Percentiles rank a stretch among this genome's conserved stretches.
Conservation (phyloP, 2,329 filamentous ascomycete species). For the Thermochaetoides dissita region DNA sequence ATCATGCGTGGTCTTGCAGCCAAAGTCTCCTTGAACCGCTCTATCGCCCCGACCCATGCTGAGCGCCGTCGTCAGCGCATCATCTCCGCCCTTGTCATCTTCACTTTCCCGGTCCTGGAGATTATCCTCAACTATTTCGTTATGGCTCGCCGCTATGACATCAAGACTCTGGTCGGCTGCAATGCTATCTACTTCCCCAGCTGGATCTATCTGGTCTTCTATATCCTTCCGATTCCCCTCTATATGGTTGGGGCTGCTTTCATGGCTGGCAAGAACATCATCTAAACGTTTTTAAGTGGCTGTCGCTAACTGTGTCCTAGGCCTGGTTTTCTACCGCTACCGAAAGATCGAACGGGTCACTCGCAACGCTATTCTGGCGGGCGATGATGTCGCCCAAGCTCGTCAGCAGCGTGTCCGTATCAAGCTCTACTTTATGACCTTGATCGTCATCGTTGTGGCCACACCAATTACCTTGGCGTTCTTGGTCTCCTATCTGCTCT, state of each 20-base stretch:
- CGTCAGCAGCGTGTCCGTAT: constrained; percentile 34
- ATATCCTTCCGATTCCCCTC: constrained; percentile 30
- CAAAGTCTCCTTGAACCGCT: constrained; percentile 33
- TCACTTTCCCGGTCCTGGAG: constrained; percentile 37
- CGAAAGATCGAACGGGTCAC: constrained; percentile 30
- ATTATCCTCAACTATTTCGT: constrained; percentile 33
- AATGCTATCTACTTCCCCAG: constrained; percentile 27
- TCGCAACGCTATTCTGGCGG: constrained; percentile 22
- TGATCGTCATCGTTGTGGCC: constrained; percentile 38
- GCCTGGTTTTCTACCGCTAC: constrained; percentile 34
- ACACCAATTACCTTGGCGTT: constrained; percentile 32
- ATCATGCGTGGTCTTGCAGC: constrained; percentile 40
- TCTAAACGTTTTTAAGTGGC: not conserved
- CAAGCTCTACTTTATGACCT: constrained; percentile 41
- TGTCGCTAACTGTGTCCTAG: constrained; percentile 18
- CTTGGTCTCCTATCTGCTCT: constrained; percentile 26
- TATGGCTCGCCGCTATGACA: constrained; percentile 32
- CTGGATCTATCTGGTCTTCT: constrained; percentile 36
- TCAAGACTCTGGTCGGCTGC: constrained; percentile 39
- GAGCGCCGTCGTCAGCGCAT: constrained; percentile 31
- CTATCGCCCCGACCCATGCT: constrained; percentile 23
- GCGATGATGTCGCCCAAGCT: constrained; percentile 25
- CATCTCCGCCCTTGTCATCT: constrained; percentile 39
- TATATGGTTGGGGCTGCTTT: constrained; percentile 30
- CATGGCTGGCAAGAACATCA: constrained; percentile 30